Evolutionary conservation across 352 stramenopile genomes (phyloP), one percentile per base, ranked within the genome.

Genomic region (Phytophthora citricola): DNA sequence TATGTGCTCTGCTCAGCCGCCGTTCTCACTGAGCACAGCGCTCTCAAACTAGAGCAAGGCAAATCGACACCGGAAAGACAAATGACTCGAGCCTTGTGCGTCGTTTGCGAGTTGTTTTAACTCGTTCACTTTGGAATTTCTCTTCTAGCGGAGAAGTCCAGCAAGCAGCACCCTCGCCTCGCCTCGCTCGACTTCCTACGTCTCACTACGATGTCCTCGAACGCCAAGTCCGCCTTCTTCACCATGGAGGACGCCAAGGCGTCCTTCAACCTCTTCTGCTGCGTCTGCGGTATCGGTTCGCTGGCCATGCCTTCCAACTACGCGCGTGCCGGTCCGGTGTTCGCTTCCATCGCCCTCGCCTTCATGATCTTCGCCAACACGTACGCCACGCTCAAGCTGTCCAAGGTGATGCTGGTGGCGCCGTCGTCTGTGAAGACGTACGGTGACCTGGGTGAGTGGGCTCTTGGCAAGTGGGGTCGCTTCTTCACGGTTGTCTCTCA

Each of bases 361-460:
- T 85, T 82, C 63, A 84, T 84, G 76, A 71, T 71, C 32, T 80
- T 79, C 48, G 73, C 75, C 59, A 85, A 85, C 69, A 71, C 78
- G 29, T 85, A 83, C 62, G 63, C 76, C 7, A 81, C 76, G 1
- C 67, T 85, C 38, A 72, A 58, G n/a, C 61, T 76, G 27, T 80
- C 70, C 49, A 74, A 75, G 44, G 75, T 85, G 8, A 31, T 87
- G 60, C 65, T 87, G 17, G 59, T 71, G 11, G 75, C 78, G 9
- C 78, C 78, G 17, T 66, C 54, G 24, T 76, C 63, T 11, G 75
- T 87, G 32, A 75, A 69, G 49, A 85, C 76, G 31, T 83, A 20
- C 17, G 17, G 17, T 20, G 17, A 20, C 17, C 17, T 20, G 17
- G 17, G 17, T 20, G 17, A 20, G 17, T 20, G 17, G 17, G 17